Conservation (phyloP, 257 asterid species). For the Mitragyna speciosa region DNA sequence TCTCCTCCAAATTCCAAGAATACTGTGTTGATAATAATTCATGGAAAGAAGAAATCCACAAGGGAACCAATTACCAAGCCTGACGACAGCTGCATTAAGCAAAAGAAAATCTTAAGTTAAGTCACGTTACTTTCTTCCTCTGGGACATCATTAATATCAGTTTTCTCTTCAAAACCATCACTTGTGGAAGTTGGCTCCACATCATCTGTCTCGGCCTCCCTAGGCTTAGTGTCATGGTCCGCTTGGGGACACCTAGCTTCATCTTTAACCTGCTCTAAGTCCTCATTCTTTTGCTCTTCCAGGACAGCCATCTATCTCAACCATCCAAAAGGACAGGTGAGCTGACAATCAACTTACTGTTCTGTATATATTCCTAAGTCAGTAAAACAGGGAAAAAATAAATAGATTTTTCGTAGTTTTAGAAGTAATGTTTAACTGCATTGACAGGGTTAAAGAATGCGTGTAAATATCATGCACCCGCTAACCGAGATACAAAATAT, state of each 20-base stretch:
- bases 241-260: too few species aligned
- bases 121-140: slow-evolving; percentile 67
- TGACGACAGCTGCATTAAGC: not conserved
- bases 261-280: slow-evolving; percentile 63
- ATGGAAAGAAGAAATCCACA: not conserved
- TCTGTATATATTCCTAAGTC: not conserved
- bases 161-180: slow-evolving; percentile 67
- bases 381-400: not conserved
- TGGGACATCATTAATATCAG: slow-evolving; percentile 83
- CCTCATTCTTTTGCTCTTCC: slow-evolving; percentile 78
- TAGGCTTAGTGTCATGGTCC: too few species aligned
- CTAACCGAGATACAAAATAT: not conserved
- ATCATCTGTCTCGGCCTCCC: slow-evolving; percentile 40
- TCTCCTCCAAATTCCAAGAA: not conserved
- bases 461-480: too few species aligned
- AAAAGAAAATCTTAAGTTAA: not conserved
- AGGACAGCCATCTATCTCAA: slow-evolving; percentile 58
- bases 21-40: not conserved
- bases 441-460: not conserved
- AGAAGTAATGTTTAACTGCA: not conserved
- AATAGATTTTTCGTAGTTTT: not conserved
- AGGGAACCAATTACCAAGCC: not conserved
- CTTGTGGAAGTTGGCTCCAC: slow-evolving; percentile 45
- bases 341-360: slow-evolving; percentile 2
- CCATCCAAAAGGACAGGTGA: slow-evolving; percentile 16